These are phyloP conservation scores for Aspergillus sp. DNA, from an alignment of 2,329 filamentous ascomycete genomes.

Conservation along the genomic window DNA sequence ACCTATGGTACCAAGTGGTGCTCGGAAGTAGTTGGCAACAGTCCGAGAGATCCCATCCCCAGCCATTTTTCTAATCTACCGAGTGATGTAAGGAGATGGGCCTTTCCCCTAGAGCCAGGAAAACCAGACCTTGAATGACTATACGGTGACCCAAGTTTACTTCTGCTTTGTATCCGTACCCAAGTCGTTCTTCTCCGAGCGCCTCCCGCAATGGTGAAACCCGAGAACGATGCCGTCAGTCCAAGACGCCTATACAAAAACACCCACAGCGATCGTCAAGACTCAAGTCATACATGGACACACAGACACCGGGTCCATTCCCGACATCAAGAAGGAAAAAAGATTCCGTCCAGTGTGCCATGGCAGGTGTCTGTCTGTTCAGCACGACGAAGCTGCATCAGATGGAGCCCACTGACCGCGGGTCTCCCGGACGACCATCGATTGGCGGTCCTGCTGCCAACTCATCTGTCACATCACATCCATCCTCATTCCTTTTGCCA, in stretches of 20 bases:
- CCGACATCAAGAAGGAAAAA: not conserved
- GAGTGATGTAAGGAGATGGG: conserved; percentile 10
- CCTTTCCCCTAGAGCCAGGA: not conserved
- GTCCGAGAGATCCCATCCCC: not conserved
- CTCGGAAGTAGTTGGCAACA: not conserved
- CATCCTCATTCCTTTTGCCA: not conserved
- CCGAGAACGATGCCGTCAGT: not conserved
- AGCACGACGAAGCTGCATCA: not conserved
- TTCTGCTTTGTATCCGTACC: no score
- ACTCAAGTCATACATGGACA: not conserved
- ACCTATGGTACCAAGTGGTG: not conserved
- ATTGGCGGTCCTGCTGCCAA: conserved; percentile 16
- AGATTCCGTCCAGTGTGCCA: not conserved
- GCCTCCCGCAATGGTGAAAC: not conserved
- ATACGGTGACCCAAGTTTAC: no score
- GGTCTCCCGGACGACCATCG: conserved; percentile 15
- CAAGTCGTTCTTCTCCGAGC: not conserved
- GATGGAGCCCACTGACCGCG: not conserved
- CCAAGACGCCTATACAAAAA: not conserved
- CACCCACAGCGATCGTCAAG: not conserved
- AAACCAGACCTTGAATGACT: not conserved
- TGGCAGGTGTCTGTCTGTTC: not conserved
- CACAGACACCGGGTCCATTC: not conserved
- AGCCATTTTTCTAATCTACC: conserved; percentile 1
- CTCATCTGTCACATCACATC: conserved; percentile 12